Conservation (phyloP, 305 asterid genomes). For the Rubia occidens region DNA sequence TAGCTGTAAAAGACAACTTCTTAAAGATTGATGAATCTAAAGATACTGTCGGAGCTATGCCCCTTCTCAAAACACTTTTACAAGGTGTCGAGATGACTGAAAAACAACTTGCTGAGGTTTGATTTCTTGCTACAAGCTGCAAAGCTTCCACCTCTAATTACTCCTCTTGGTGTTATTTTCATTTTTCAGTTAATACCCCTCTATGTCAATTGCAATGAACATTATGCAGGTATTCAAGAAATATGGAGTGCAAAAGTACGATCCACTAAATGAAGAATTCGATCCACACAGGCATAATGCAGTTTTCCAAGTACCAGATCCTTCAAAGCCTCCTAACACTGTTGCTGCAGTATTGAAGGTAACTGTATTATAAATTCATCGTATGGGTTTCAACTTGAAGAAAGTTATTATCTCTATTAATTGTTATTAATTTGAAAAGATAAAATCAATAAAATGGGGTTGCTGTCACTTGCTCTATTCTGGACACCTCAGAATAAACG, state of each 20-base stretch:
- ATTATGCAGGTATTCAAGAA: constrained; percentile 61
- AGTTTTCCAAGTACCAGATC: constrained; percentile 83
- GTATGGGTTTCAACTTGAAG: neutral
- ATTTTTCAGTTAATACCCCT: neutral
- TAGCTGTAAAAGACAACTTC: constrained; percentile 77
- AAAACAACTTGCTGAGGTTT: constrained; percentile 84
- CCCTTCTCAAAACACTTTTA: constrained; percentile 70
- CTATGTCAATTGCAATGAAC: neutral
- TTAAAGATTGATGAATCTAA: constrained; percentile 54
- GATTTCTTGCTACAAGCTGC: constrained; percentile 13
- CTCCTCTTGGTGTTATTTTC: neutral
- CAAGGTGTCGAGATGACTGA: constrained; percentile 99
- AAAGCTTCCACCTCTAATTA: neutral
- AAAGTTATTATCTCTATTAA: neutral
- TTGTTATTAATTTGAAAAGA: neutral
- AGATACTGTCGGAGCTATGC: constrained; percentile 63
- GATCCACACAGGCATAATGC: constrained; percentile 90
- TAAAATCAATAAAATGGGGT: neutral
- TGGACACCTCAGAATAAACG: neutral
- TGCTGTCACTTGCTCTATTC: neutral
- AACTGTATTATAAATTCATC: constrained; percentile 7
- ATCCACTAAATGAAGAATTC: constrained; percentile 60
- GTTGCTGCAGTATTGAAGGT: constrained; percentile 89
- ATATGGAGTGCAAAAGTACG: constrained; percentile 63
- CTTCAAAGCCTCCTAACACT: constrained; percentile 65